Evolutionary conservation across 306 rosid species (phyloP).

Genomic region (Parietaria judaica): DNA sequence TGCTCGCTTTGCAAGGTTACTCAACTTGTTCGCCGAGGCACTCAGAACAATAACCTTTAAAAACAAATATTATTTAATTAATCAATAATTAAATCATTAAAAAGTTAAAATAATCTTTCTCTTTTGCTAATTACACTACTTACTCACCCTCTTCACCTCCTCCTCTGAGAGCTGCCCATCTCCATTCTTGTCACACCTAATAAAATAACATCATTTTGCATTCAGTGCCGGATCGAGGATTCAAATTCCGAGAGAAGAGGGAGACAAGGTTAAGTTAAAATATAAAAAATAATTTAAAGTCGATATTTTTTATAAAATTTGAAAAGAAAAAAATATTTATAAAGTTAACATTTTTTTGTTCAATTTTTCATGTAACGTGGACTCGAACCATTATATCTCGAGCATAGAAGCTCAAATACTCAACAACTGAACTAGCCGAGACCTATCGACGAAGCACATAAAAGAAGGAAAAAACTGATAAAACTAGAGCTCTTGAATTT

Average conservation of each 20-base stretch:
- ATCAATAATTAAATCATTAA: background rate
- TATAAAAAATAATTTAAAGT: too few relatives aligned
- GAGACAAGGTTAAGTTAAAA: background rate
- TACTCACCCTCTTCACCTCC: constrained; percentile 77
- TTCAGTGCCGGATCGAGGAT: too few relatives aligned
- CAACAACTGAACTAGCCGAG: too few relatives aligned
- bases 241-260: background rate
- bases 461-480: background rate
- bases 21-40: constrained; percentile 75
- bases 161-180: constrained; percentile 88
- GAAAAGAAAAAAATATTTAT: too few relatives aligned
- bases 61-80: background rate
- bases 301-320: too few relatives aligned
- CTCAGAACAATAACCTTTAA: constrained; percentile 78
- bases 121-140: background rate
- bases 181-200: constrained; percentile 96
- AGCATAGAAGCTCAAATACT: too few relatives aligned
- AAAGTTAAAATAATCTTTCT: background rate
- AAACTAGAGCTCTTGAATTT: too few relatives aligned
- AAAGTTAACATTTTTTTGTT: too few relatives aligned
- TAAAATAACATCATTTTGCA: background rate
- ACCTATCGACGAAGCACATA: too few relatives aligned
- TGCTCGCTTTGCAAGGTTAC: constrained; percentile 60
- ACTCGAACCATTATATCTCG: too few relatives aligned
- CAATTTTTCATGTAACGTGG: too few relatives aligned